phyloP scores from a whole-genome alignment of 345 rosid species.

The Sisymbrium altissimum region DNA sequence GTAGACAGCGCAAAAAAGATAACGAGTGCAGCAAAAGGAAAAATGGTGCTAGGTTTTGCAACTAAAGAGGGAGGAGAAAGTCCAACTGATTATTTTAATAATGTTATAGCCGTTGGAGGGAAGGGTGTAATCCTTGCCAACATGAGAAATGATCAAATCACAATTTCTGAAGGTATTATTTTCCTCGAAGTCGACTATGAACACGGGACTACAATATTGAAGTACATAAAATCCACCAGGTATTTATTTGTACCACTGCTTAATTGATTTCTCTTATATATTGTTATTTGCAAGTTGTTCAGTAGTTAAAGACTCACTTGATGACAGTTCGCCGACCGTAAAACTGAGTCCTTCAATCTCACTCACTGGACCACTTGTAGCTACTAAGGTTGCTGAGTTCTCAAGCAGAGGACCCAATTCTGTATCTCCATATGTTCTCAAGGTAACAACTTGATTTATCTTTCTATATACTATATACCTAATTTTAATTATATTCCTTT shows the following conservation, averaged over 20 bases:
- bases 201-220: slow-evolving; percentile 6
- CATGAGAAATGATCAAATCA: neutral
- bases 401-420: slow-evolving; percentile 36
- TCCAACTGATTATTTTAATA: neutral
- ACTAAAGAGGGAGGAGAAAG: neutral
- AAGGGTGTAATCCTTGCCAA: slow-evolving; percentile 19
- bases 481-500: neutral
- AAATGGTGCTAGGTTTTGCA: slow-evolving; percentile 33
- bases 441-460: slow-evolving; percentile 9
- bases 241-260: neutral
- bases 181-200: neutral
- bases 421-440: slow-evolving; percentile 27
- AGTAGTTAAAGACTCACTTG: neutral
- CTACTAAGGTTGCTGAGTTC: slow-evolving; percentile 24
- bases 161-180: neutral
- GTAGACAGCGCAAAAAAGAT: neutral
- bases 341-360: slow-evolving; percentile 9
- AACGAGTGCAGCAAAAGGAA: slow-evolving; percentile 34
- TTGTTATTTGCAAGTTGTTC: neutral
- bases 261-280: neutral
- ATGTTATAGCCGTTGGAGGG: neutral
- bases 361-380: slow-evolving; percentile 19
- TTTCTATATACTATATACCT: neutral
- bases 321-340: slow-evolving; percentile 17
- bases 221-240: slow-evolving; percentile 15